Base-by-base conservation (phyloP, 352 stramenopile genomes). In the Peronospora tabacina region DNA sequence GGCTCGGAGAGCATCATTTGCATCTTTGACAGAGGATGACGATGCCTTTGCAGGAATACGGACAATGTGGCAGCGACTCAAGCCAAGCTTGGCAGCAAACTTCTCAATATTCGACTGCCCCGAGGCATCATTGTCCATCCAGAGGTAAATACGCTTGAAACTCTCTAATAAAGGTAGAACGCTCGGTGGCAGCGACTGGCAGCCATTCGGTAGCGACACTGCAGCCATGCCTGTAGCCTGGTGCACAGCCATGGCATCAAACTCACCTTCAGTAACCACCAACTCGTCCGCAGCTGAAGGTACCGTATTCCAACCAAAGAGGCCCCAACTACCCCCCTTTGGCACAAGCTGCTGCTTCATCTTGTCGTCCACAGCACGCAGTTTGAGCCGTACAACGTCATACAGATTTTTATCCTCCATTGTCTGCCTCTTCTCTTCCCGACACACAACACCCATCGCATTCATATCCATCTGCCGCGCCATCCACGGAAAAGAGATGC, bases 231-330 rank as follows among this genome's bases (percentile, higher is more conserved):
- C 89, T 32, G 90, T 98, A 1, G 90, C 94, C 66, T 99, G 95
- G 66, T 97, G 86, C 8, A 99, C 96, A 10, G 96, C 93, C 90
- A 98, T 97, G 33, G 93, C 95, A 53, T 98, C 92, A 48, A 96
- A 97, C 65, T 98, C 95, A 22, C 95, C 95, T 68, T 99, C 96
- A 0, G 96, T 99, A 22, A 99, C 54, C 24, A 99, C 90, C 28
- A 99, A 71, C 61, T 95, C 74, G 2, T 85, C 83, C 0, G 81
- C 83, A 32, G 90, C 55, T 8, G 71, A 53, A 12, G 88, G 80
- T 19, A 99, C 77, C 0, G 94, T 98, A 68, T 99, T 97, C 85
- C 92, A 98, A n/a, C 97, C 97, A 72, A 99, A 99, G 16, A 99
- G 75, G 0, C 97, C 97, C 86, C 94, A 98, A 47, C 90, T 96